Conservation (phyloP, 805 yeast species). For the Sporopachydermia quercuum region DNA sequence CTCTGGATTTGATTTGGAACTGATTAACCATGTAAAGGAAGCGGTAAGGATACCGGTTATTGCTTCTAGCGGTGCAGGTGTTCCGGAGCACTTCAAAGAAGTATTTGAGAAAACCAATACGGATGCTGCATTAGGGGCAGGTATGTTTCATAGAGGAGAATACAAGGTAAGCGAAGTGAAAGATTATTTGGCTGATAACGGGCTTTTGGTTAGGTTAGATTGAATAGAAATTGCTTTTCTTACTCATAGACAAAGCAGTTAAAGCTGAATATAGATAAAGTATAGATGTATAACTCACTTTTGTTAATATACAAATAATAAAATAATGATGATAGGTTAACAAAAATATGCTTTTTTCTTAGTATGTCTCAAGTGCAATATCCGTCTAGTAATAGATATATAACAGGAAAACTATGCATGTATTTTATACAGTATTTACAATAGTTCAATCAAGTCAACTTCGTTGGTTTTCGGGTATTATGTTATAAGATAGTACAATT, state of each 20-base stretch:
- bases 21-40: slow-evolving; percentile 60
- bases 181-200: slow-evolving; percentile 38
- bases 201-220: slow-evolving; percentile 66
- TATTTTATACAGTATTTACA: no score
- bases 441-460: no score
- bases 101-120: slow-evolving; percentile 71
- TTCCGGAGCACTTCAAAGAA: slow-evolving; percentile 77
- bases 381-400: no score
- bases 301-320: background rate
- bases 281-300: background rate
- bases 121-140: slow-evolving; percentile 98
- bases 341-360: no score
- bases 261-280: background rate
- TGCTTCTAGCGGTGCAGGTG: slow-evolving; percentile 97
- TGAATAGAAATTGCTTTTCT: background rate
- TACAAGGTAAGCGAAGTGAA: slow-evolving; percentile 81
- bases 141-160: slow-evolving; percentile 94
- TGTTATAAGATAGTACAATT: no score
- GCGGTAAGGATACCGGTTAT: slow-evolving; percentile 84
- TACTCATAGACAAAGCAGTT: background rate
- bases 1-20: slow-evolving; percentile 83
- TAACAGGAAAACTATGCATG: no score
- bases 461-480: no score
- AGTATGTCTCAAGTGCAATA: no score
- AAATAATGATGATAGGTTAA: background rate